These are phyloP conservation scores for Kazachstania psychrophila DNA, from an alignment of 805 yeast genomes.

Conservation along the genomic window DNA sequence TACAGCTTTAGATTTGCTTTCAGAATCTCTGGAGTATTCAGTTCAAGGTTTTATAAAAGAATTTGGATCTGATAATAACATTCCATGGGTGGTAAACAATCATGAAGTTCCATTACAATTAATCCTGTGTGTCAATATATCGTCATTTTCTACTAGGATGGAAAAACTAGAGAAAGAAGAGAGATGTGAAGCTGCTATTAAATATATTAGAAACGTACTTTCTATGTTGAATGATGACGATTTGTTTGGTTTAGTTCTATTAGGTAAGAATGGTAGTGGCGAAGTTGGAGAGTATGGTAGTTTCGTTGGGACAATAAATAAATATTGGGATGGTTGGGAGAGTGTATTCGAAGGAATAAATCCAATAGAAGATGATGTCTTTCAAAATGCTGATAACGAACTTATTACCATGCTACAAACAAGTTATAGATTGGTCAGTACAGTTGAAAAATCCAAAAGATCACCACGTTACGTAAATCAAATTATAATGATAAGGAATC, in stretches of 20 bases:
- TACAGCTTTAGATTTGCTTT: constrained; percentile 40
- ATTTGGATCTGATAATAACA: not conserved
- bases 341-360: constrained; percentile 33
- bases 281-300: constrained; percentile 31
- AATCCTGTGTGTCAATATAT: constrained; percentile 35
- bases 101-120: constrained; percentile 31
- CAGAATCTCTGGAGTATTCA: constrained; percentile 14
- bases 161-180: constrained; percentile 24
- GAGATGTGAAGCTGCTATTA: constrained; percentile 23
- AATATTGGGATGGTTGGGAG: constrained; percentile 43
- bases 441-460: not conserved
- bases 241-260: constrained; percentile 38
- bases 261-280: constrained; percentile 39
- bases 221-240: constrained; percentile 31
- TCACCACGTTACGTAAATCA: not conserved
- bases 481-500: not conserved
- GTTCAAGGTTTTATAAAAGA: not conserved
- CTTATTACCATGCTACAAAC: constrained; percentile 17
- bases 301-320: constrained; percentile 38
- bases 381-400: constrained; percentile 13
- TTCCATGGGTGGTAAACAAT: constrained; percentile 15
- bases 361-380: constrained; percentile 16
- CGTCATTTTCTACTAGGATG: constrained; percentile 4
- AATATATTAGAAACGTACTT: constrained; percentile 24
- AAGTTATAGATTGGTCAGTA: constrained; percentile 14